Conservation (phyloP, 345 rosid species). For the Trapa incisa region DNA sequence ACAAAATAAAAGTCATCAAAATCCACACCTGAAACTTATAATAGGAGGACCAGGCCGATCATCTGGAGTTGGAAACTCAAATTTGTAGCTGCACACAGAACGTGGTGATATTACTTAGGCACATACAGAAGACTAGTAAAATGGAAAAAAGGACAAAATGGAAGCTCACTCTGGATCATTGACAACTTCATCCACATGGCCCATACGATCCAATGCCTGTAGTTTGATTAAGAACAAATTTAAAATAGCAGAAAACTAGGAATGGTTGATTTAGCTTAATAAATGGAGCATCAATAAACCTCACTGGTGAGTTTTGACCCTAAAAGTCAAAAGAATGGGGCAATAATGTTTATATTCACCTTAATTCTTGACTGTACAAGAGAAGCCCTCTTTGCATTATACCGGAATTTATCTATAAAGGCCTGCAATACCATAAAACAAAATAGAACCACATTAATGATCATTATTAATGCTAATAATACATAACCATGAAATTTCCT, state of each 20-base stretch:
- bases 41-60: slow-evolving; percentile 95
- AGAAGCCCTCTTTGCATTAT: slow-evolving; percentile 96
- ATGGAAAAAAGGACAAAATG: slow-evolving; percentile 9
- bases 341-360: slow-evolving; percentile 28
- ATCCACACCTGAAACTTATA: slow-evolving; percentile 90
- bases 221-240: slow-evolving; percentile 1
- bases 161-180: slow-evolving; percentile 91
- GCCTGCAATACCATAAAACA: slow-evolving; percentile 35
- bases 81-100: slow-evolving; percentile 70
- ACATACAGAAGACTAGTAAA: background rate
- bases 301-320: slow-evolving; percentile 6
- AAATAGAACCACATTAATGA: slow-evolving; percentile 2
- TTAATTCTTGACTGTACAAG: slow-evolving; percentile 99
- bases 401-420: slow-evolving; percentile 96
- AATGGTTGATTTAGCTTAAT: background rate
- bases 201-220: slow-evolving; percentile 91
- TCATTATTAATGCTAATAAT: background rate
- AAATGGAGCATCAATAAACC: slow-evolving; percentile 5
- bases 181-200: slow-evolving; percentile 78
- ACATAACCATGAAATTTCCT: background rate
- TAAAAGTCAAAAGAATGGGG: background rate
- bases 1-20: background rate
- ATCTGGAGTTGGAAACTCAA: slow-evolving; percentile 99
- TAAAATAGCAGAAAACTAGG: background rate
- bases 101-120: slow-evolving; percentile 7